Percentiles rank a stretch among this genome's conserved stretches.
phyloP scores from a whole-genome alignment of 1,284 basidiomycete genomes.

The Naganishia sp. region DNA sequence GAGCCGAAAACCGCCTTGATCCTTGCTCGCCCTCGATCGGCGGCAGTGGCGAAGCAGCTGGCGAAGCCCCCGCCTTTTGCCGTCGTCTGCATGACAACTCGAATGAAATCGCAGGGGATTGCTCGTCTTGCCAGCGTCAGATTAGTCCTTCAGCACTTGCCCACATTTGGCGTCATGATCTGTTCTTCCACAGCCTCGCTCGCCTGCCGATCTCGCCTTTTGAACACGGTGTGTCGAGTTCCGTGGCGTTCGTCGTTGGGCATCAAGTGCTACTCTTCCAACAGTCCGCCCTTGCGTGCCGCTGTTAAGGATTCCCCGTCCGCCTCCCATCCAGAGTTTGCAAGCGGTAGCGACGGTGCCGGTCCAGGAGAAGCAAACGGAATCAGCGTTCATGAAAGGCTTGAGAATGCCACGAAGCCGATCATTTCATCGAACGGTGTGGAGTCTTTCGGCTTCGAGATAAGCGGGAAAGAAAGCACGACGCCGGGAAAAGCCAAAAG shows the following conservation, averaged over 20 bases:
- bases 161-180: neutral
- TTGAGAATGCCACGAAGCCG: neutral
- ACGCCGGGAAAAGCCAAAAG: slow-evolving; percentile 65
- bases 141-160: neutral
- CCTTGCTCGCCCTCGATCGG: too few relatives aligned
- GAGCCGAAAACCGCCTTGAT: too few relatives aligned
- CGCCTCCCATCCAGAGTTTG: slow-evolving; percentile 7
- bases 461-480: slow-evolving; percentile 63
- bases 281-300: neutral
- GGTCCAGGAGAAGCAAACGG: neutral
- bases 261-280: neutral
- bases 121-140: too few relatives aligned
- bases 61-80: too few relatives aligned
- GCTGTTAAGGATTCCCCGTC: slow-evolving; percentile 19
- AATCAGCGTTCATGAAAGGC: slow-evolving; percentile 14
- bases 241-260: neutral
- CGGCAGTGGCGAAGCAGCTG: too few relatives aligned
- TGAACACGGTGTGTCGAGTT: neutral
- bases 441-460: slow-evolving; percentile 71
- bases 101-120: too few relatives aligned
- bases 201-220: neutral
- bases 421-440: neutral
- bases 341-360: slow-evolving; percentile 9
- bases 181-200: neutral
- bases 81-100: too few relatives aligned